Evolutionary conservation across 306 rosid species (phyloP).

Genomic region (Mucuna pruriens): DNA sequence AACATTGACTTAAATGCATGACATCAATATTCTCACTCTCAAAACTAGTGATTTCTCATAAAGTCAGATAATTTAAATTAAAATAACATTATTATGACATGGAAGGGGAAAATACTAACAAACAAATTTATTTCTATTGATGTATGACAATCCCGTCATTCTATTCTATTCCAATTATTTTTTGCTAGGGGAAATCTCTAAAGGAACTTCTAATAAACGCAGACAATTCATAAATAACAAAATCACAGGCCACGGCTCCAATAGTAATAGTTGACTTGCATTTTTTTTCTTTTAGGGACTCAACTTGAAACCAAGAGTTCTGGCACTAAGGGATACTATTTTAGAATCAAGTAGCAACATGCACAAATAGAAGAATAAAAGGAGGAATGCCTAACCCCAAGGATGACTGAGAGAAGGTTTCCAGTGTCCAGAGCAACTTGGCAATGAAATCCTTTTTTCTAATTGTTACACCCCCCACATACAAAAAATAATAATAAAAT

Average conservation of each 20-base stretch:
- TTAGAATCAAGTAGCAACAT: slow-evolving; percentile 12
- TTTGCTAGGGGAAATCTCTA: not conserved
- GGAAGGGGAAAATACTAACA: not conserved
- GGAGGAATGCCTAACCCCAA: slow-evolving; percentile 14
- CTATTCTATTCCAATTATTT: slow-evolving; percentile 13
- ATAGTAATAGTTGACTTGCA: not conserved
- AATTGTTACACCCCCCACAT: not conserved
- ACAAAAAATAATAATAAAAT: no score
- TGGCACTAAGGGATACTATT: not conserved
- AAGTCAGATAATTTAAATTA: slow-evolving; percentile 7
- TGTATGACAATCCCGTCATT: not conserved
- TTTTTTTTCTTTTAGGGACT: not conserved
- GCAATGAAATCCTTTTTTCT: not conserved
- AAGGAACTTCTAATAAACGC: slow-evolving; percentile 9
- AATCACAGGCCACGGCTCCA: not conserved
- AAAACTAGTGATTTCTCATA: slow-evolving; percentile 9
- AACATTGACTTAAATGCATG: slow-evolving; percentile 13
- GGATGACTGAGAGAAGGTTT: not conserved
- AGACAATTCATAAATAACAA: not conserved
- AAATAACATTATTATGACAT: slow-evolving; percentile 7
- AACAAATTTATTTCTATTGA: not conserved
- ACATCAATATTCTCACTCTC: slow-evolving; percentile 1
- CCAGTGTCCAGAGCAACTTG: not conserved
- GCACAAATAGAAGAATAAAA: not conserved
- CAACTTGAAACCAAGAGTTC: slow-evolving; percentile 14